phyloP scores from a whole-genome alignment of 352 stramenopile genomes.

The Phytopythium vexans region DNA sequence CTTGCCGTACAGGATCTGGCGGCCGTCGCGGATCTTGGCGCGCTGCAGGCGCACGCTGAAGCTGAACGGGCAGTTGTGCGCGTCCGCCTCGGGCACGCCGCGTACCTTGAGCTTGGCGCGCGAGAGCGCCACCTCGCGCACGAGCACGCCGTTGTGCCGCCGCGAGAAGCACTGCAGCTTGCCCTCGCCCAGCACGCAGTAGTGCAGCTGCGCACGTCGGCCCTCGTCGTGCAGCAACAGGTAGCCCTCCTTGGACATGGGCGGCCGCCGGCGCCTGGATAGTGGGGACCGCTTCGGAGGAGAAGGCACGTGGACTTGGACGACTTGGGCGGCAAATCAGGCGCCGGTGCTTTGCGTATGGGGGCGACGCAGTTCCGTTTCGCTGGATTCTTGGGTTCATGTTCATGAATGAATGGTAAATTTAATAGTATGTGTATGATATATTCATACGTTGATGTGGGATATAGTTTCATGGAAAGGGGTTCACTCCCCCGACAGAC shows the following conservation, averaged over 20 bases:
- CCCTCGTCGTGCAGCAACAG: slow-evolving; percentile 69
- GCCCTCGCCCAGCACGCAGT: slow-evolving; percentile 75
- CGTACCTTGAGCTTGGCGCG: slow-evolving; percentile 77
- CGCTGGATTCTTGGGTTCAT: too few relatives aligned
- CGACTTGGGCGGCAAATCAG: too few relatives aligned
- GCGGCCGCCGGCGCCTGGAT: too few relatives aligned
- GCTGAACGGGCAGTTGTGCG: slow-evolving; percentile 66
- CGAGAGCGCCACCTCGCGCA: slow-evolving; percentile 64
- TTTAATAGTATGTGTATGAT: too few relatives aligned
- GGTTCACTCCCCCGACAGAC: too few relatives aligned
- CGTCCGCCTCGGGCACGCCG: slow-evolving; percentile 66
- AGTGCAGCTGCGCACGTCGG: slow-evolving; percentile 68
- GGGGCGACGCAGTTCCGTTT: too few relatives aligned
- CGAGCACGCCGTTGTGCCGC: slow-evolving; percentile 57
- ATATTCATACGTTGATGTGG: too few relatives aligned
- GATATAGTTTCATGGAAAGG: too few relatives aligned
- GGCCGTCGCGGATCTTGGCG: slow-evolving; percentile 67
- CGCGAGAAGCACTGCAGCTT: slow-evolving; percentile 70
- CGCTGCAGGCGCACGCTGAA: slow-evolving; percentile 73
- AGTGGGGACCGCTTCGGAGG: too few relatives aligned
- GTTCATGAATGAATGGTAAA: too few relatives aligned
- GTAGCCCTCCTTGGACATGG: slow-evolving; percentile 85
- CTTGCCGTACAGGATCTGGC: slow-evolving; percentile 58
- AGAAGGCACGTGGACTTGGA: too few relatives aligned
- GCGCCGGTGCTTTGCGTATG: too few relatives aligned